Evolutionary conservation across 2,329 filamentous ascomycete species (phyloP), one percentile per base, ranked within the genome.

Genomic region (Thermothelomyces thermophilus): DNA sequence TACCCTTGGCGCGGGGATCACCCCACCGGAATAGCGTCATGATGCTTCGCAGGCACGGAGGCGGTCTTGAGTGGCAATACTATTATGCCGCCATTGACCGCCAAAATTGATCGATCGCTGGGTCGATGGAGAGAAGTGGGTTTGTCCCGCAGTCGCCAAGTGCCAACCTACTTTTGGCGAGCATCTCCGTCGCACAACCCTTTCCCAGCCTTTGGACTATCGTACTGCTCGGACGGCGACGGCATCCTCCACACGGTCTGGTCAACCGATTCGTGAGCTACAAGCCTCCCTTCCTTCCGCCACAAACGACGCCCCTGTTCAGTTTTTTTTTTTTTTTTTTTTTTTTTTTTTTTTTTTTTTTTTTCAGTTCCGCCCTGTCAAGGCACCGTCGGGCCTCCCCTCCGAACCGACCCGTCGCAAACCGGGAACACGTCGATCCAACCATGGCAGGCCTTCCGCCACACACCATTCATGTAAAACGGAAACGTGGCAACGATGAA

Each of bases 401-500:
- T 6, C 28, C 41, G n/a, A 33, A 13, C 17, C 22, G 24, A 17
- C 3, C 14, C 26, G 10, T 30, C 26, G 11, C 41, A 16, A 33
- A 24, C 8, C 30, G 22, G 8, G 41, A 43, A 33, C 41, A 43
- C 28, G 41, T 43, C 30, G 14, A 34, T 17, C 30, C 30, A 46
- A n/a, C 42, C 47, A 81, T 81, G 77, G 78, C 77, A 42, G 44
- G 28, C 33, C 67, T 79, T 3, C 79, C 78, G 20, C 78, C 78
- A 22, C 73, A 79, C 53, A 67, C 77, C 42, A 82, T 82, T 64
- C 74, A 76, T 50, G 74, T 82, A 56, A 82, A 82, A 70, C 77
- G 79, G 60, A 82, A 82, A 66, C 74, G 76, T 35, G 73, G 72
- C 44, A 75, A 74, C 14, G 73, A 77, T 51, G 70, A 73, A 30